Evolutionary conservation across 2,329 filamentous ascomycete species (phyloP).

Genomic region (Colletotrichum destructivum): DNA sequence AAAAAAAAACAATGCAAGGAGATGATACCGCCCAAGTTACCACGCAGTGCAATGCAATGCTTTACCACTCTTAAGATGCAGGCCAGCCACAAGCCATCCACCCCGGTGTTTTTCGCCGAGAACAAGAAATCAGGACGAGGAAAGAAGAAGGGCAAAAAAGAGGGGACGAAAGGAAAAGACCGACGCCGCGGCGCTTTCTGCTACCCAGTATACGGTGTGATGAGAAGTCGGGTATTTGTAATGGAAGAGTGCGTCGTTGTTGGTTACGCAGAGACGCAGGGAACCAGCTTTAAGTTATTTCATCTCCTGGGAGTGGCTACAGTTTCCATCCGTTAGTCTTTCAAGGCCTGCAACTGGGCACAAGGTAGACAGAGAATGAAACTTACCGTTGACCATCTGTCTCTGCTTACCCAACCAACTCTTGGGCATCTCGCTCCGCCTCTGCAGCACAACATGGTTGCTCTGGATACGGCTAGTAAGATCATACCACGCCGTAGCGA

Average conservation of each 20-base stretch:
- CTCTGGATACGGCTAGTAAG: slow-evolving; percentile 84
- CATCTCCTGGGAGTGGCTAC: slow-evolving; percentile 46
- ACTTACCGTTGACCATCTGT: slow-evolving; percentile 74
- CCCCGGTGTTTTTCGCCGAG: not conserved
- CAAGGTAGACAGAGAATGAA: slow-evolving; percentile 3
- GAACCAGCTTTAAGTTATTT: slow-evolving; percentile 6
- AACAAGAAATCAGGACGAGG: not conserved
- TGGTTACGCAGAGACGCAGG: not conserved
- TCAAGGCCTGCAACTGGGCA: not conserved
- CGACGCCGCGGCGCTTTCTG: slow-evolving; percentile 20
- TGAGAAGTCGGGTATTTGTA: not conserved
- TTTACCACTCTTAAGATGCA: slow-evolving; percentile 30
- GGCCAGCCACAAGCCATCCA: slow-evolving; percentile 30
- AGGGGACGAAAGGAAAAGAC: not conserved
- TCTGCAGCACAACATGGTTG: slow-evolving; percentile 84
- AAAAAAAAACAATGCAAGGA: not conserved
- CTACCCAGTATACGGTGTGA: not conserved
- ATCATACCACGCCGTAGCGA: slow-evolving; percentile 90
- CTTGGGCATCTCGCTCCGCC: slow-evolving; percentile 80
- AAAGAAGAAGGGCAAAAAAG: not conserved
- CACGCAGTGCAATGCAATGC: slow-evolving; percentile 37
- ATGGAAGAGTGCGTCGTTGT: not conserved
- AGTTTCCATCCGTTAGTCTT: slow-evolving; percentile 14
- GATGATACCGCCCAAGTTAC: slow-evolving; percentile 16
- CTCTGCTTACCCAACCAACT: slow-evolving; percentile 91